Conservation (phyloP, 352 stramenopile species). For the Phytophthora melonis region DNA sequence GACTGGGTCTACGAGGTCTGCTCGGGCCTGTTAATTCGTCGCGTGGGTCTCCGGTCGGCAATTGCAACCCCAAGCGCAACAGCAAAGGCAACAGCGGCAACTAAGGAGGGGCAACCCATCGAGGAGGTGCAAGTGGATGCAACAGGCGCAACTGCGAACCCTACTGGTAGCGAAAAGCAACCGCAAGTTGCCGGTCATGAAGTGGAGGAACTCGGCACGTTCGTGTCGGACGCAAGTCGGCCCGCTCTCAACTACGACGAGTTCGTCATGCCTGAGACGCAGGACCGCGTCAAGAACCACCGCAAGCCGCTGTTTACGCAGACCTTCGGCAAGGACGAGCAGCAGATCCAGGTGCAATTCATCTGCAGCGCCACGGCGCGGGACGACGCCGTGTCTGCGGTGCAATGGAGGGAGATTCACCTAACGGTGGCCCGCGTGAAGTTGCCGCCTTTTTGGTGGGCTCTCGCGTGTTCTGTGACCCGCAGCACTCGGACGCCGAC, state of each 20-base stretch:
- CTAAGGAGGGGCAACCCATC: neutral
- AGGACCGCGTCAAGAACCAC: constrained; percentile 50
- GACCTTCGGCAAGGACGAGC: constrained; percentile 39
- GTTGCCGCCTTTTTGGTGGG: constrained; percentile 65
- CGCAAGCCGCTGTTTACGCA: constrained; percentile 76
- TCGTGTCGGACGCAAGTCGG: constrained; percentile 45
- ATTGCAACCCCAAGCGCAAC: constrained; percentile 10
- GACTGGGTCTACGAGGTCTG: constrained; percentile 81
- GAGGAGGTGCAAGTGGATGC: constrained; percentile 35
- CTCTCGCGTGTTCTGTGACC: constrained; percentile 76
- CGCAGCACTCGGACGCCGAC: constrained; percentile 56
- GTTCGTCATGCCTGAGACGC: constrained; percentile 55
- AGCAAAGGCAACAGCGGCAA: neutral
- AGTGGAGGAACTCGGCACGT: constrained; percentile 51
- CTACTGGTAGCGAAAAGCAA: constrained; percentile 10
- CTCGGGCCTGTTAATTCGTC: constrained; percentile 60
- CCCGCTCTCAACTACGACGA: constrained; percentile 49
- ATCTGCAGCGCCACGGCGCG: constrained; percentile 58
- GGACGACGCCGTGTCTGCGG: constrained; percentile 60
- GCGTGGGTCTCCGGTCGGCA: constrained; percentile 40
- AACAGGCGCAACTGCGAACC: constrained; percentile 1
- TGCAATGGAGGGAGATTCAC: constrained; percentile 44
- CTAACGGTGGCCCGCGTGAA: constrained; percentile 10
- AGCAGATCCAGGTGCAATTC: constrained; percentile 71
- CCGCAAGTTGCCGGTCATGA: constrained; percentile 26